Conservation (phyloP, 164 flowering plant species). For the Liquidambar formosana region DNA sequence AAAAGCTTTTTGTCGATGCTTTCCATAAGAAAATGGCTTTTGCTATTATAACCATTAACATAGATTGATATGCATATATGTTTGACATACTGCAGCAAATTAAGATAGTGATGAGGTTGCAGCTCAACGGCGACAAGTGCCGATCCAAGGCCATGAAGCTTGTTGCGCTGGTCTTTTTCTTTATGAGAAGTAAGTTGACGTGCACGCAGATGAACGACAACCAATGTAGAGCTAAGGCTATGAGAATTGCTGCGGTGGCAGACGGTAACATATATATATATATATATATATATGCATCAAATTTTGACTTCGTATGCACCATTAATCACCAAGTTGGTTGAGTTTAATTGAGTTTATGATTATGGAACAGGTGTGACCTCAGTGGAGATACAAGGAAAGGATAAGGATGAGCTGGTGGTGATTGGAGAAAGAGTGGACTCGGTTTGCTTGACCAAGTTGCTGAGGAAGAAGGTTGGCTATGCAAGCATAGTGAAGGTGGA, state of each 20-base stretch:
- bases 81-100: no score
- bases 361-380: constrained; percentile 22
- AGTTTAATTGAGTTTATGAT: neutral
- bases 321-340: no score
- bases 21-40: no score
- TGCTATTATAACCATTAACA: no score
- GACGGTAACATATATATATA: no score
- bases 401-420: constrained; percentile 26
- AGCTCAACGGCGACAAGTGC: constrained; percentile 5
- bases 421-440: constrained; percentile 39
- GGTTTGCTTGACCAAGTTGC: constrained; percentile 6
- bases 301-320: no score
- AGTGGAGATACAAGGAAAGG: constrained; percentile 22
- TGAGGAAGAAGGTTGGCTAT: constrained; percentile 31
- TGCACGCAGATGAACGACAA: neutral
- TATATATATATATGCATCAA: neutral
- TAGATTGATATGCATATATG: no score
- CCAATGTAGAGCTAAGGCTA: neutral
- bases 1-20: no score
- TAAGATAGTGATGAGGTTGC: constrained; percentile 6
- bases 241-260: neutral
- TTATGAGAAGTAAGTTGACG: no score
- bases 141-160: neutral
- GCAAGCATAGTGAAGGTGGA: constrained; percentile 26
- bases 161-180: neutral